Percentiles rank a stretch among this genome's conserved stretches.
Conservation (phyloP, 495 filamentous ascomycete species). For the Oleoguttula mirabilis region DNA sequence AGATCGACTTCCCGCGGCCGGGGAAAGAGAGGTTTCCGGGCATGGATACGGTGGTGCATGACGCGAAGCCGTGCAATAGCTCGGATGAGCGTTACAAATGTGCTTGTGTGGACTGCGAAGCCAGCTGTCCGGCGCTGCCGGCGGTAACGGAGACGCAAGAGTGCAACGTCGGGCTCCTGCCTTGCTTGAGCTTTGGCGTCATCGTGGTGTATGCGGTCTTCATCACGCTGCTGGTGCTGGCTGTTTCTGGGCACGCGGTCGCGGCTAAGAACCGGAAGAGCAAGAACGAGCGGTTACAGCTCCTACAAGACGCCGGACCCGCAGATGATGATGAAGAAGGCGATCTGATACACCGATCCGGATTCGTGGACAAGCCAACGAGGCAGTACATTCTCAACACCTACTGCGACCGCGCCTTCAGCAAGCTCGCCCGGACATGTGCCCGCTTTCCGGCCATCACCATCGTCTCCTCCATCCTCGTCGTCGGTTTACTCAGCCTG, state of each 20-base stretch:
- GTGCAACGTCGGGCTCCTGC: slow-evolving; percentile 75
- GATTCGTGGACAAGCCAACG: slow-evolving; percentile 57
- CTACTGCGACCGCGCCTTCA: slow-evolving; percentile 66
- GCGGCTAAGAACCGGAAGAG: slow-evolving; percentile 58
- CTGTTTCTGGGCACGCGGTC: slow-evolving; percentile 58
- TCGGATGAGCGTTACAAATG: slow-evolving; percentile 75
- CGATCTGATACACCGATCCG: slow-evolving; percentile 55
- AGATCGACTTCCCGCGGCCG: slow-evolving; percentile 78
- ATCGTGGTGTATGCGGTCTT: slow-evolving; percentile 74
- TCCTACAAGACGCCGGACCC: slow-evolving; percentile 71
- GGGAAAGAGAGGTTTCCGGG: slow-evolving; percentile 38
- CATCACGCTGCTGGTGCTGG: slow-evolving; percentile 50
- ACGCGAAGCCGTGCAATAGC: slow-evolving; percentile 68
- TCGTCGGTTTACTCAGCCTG: slow-evolving; percentile 63
- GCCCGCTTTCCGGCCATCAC: slow-evolving; percentile 77
- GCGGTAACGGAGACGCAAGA: slow-evolving; percentile 50
- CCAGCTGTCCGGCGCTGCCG: slow-evolving; percentile 68
- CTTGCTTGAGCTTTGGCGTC: slow-evolving; percentile 83
- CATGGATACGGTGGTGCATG: slow-evolving; percentile 54
- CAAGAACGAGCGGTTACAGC: slow-evolving; percentile 64
- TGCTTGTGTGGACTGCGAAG: slow-evolving; percentile 83
- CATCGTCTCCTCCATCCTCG: slow-evolving; percentile 53
- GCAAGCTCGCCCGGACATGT: slow-evolving; percentile 64
- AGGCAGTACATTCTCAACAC: slow-evolving; percentile 69
- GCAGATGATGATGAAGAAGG: slow-evolving; percentile 89